Evolutionary conservation across 1,139 yeast genomes (phyloP).

Genomic region (Pichia cactophila): DNA sequence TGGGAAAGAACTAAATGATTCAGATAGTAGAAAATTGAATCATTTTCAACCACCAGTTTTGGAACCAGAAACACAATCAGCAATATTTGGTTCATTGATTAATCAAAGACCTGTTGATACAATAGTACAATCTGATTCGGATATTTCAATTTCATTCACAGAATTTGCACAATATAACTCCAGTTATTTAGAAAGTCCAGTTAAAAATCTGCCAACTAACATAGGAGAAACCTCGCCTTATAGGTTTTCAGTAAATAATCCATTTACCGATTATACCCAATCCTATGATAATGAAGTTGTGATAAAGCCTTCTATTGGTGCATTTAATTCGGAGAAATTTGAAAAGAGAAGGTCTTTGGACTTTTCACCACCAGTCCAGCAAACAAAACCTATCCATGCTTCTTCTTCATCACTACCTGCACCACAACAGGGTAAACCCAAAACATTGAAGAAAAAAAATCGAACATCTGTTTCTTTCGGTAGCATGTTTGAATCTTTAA

Average conservation of each 20-base stretch:
- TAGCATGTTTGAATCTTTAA: conserved; percentile 20
- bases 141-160: conserved; percentile 12
- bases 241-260: conserved; percentile 9
- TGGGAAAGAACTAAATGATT: no score
- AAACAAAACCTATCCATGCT: conserved; percentile 5
- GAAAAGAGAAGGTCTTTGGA: conserved; percentile 9
- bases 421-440: conserved; percentile 13
- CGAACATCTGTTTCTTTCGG: conserved; percentile 21
- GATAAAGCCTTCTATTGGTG: not conserved
- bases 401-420: conserved; percentile 13
- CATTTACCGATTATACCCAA: conserved; percentile 13
- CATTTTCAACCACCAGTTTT: conserved; percentile 49
- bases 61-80: conserved; percentile 23
- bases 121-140: conserved; percentile 17
- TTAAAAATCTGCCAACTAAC: not conserved
- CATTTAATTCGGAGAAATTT: not conserved
- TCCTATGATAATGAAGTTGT: conserved; percentile 7
- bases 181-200: not conserved
- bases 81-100: conserved; percentile 22
- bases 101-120: conserved; percentile 8
- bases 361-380: conserved; percentile 5
- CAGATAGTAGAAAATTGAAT: conserved; percentile 31
- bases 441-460: conserved; percentile 12
- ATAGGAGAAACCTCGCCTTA: not conserved
- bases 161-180: not conserved